Base-by-base conservation (phyloP, 140 eudicot species). In the Oenanthe javanica region DNA sequence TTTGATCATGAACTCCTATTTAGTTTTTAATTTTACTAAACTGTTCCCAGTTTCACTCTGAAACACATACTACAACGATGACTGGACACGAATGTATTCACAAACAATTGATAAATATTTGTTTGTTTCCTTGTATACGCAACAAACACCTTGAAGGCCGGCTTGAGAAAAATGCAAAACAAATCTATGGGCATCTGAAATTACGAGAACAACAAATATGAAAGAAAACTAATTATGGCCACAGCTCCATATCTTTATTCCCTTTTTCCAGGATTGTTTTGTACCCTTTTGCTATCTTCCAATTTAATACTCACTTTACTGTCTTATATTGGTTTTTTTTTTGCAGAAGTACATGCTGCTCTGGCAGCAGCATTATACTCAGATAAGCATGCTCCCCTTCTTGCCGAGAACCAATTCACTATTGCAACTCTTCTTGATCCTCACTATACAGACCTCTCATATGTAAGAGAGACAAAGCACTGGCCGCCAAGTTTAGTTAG, bases 401-500 rank as follows among this genome's bases (percentile, higher is more conserved):
- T 88, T 79, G 89, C 91, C 14, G 91, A 88, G 78, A 88, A 85
- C 75, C 91, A 88, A 82, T 88, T 85, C 82, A 66, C 89, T 13
- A 88, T 88, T 75, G 91, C 91, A 72, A 88, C 89, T 69, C 87
- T 88, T 83, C 84, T 88, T 46, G 91, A 88, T 79, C 91, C 91
- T 83, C 85, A 85, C 14, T 88, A 88, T 79, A 75, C 89, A 13
- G 91, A 88, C n/a, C 87, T 88, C 55, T 72, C 84, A 19, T 88
- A 88, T 21, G 89, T 88, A 19, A 88, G 85, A 85, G 87, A 88
- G 59, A 88, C 86, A 81, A 85, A 88, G 81, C 91, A 88, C 78
- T 88, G 91, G 91, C 91, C 91, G 66, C 91, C 91, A 72, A 88
- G 91, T 85, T 79, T 88, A 87, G 84, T 88, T 79, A 86, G 82